Percentiles rank a stretch among this genome's conserved stretches.
These are phyloP conservation scores for Leccinum variabile DNA, from an alignment of 1,284 basidiomycete genomes.

Conservation along the genomic window DNA sequence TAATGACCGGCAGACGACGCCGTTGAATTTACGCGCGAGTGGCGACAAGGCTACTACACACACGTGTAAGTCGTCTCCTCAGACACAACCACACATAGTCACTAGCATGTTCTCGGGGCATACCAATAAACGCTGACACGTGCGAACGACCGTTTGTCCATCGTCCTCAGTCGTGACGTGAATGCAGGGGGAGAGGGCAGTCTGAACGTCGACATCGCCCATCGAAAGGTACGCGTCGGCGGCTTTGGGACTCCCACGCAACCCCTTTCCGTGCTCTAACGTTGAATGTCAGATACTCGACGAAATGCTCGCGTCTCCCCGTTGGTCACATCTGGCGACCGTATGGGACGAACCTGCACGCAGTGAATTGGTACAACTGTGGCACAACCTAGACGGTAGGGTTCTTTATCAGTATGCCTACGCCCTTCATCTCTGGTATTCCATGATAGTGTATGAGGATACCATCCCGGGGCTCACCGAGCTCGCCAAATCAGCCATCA, in stretches of 20 bases:
- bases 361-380: constrained; percentile 46
- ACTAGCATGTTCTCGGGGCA: neutral
- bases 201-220: constrained; percentile 54
- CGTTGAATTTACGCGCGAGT: constrained; percentile 52
- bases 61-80: constrained; percentile 42
- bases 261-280: neutral
- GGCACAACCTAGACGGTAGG: constrained; percentile 57
- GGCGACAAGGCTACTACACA: constrained; percentile 51
- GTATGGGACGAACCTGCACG: constrained; percentile 46
- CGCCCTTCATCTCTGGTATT: neutral
- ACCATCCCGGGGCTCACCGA: constrained; percentile 46
- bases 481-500: constrained; percentile 51
- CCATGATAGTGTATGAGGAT: constrained; percentile 56
- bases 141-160: neutral
- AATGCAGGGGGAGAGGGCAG: constrained; percentile 48
- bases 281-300: constrained; percentile 49
- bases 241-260: neutral
- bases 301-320: constrained; percentile 44
- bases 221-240: constrained; percentile 46
- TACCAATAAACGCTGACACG: neutral
- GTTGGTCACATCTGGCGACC: constrained; percentile 48
- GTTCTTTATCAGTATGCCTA: neutral
- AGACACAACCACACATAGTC: neutral
- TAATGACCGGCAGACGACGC: constrained; percentile 38
- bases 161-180: constrained; percentile 28